Base-by-base conservation (phyloP, 257 asterid genomes). In the Fraxinus excelsior region DNA sequence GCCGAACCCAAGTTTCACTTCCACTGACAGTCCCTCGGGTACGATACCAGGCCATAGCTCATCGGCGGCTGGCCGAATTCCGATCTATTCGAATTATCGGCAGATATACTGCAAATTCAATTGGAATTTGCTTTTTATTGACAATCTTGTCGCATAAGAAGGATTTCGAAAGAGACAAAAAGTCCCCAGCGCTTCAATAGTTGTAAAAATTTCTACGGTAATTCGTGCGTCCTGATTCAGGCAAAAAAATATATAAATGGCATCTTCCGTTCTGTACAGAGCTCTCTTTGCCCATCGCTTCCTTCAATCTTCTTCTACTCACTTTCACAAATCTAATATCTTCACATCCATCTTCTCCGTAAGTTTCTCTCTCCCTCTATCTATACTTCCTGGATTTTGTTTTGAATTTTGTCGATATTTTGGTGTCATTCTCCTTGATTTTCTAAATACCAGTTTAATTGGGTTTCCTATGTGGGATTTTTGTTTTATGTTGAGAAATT, bases 201-300 rank as follows among this genome's bases (percentile, higher is more conserved):
- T 5, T 62, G 71, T 7, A 40, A n/a, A 25, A 67, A 23, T 51
- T 35, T n/a, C 23, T 25, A 53, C 28, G 72, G 67, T 67, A 56
- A 16, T 10, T 73, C 21, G 76, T 68, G 65, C 14, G 42, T 26
- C 19, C 78, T 81, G 71, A 60, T 76, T 28, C 42, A 56, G 46
- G 8, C 64, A n/a, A n/a, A 60, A 40, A 14, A 73, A 14, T 3
- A 62, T 25, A 25, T 7, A 6, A 79, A 90, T 93, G 98, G 94
- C 96, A 56, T 88, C 96, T 77, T 84, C 91, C 78, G 79, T 90
- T 82, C 77, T 91, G 70, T 85, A 89, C 70, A 89, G 89, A 80
- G 80, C 88, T 73, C 85, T 91, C 80, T 87, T 91, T 76, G 87
- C 87, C 79, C 89, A 79, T 67, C 92, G 92, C 73, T 62, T 85